Evolutionary conservation across 805 yeast species (phyloP), one percentile per base, ranked within the genome.

Genomic region (Schizosaccharomyces cryophilus): DNA sequence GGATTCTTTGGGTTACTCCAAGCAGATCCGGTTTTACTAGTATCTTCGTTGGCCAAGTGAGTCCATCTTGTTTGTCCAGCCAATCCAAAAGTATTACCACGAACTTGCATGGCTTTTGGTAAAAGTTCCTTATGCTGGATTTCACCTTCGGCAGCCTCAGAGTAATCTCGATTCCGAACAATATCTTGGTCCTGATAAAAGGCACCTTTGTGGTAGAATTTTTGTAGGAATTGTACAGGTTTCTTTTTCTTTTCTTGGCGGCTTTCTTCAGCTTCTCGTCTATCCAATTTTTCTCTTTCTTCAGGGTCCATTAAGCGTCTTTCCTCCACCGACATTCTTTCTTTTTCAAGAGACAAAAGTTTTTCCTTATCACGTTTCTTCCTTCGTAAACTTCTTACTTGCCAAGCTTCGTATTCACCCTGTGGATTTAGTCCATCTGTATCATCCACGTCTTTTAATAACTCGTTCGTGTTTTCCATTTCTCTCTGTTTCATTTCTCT

Each of bases 391-490:
- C 78, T 79, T 1, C 81, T 71, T 54, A 61, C 60, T 61, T 69
- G 68, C 81, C 81, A 78, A 2, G 68, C 72, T 3, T 65, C 67
- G 29, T 65, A 64, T 64, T 80, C 83, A 6, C 62, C 67, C 60
- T 73, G 78, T 0, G 83, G 80, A 62, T 81, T 81, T 4, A 77
- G 47, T 42, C 76, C 80, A 65, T 83, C 86, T 0, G 83, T 77
- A 65, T 83, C 88, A 64, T 82, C 85, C 0, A 78, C 66, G 24
- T 66, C 61, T 19, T 21, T 59, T 9, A 59, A 7, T 3, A 42
- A 9, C 9, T 42, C 61, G 17, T 59, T 21, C 7, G n/a, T 21
- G 2, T 59, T 42, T 59, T 19, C n/a, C 21, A 17, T 9, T 26
- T 42, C 56, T 13, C 15, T 51, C 17, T 24, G 31, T 29, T 24